These are phyloP conservation scores for Astragalus membranaceus DNA, from an alignment of 306 rosid species.

Conservation along the genomic window DNA sequence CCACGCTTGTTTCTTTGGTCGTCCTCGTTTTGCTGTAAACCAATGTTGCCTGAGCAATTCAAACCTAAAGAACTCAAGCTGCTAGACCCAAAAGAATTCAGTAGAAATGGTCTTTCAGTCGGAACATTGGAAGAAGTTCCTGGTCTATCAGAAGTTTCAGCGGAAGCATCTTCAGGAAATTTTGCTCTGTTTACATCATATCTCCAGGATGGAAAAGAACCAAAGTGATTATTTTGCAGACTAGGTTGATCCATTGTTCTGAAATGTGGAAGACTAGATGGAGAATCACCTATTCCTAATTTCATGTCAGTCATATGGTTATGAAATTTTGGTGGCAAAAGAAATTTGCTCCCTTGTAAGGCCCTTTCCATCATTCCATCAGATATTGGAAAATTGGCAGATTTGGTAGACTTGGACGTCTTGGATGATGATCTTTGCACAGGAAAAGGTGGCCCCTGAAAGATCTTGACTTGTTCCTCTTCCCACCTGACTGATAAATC, in stretches of 20 bases:
- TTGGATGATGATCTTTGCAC: conserved; percentile 52
- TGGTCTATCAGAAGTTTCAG: conserved; percentile 72
- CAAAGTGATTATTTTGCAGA: conserved; percentile 55
- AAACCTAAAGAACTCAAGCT: conserved; percentile 62
- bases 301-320: conserved; percentile 93
- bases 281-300: conserved; percentile 73
- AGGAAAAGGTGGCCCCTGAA: conserved; percentile 65
- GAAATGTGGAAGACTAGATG: conserved; percentile 47
- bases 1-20: conserved; percentile 48
- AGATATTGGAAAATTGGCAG: conserved; percentile 75
- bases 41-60: conserved; percentile 47
- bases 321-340: conserved; percentile 68
- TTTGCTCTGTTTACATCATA: conserved; percentile 46
- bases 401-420: conserved; percentile 48
- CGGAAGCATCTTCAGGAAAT: conserved; percentile 56
- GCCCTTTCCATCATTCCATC: conserved; percentile 99
- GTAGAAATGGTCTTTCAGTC: conserved; percentile 61
- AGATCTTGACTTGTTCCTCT: conserved; percentile 82
- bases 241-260: conserved; percentile 49
- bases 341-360: conserved; percentile 83
- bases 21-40: conserved; percentile 45
- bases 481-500: conserved; percentile 87
- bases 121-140: conserved; percentile 60
- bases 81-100: conserved; percentile 64
- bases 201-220: conserved; percentile 55